Base-by-base conservation (phyloP, 2,329 filamentous ascomycete species). In the Cladophialophora exuberans region DNA sequence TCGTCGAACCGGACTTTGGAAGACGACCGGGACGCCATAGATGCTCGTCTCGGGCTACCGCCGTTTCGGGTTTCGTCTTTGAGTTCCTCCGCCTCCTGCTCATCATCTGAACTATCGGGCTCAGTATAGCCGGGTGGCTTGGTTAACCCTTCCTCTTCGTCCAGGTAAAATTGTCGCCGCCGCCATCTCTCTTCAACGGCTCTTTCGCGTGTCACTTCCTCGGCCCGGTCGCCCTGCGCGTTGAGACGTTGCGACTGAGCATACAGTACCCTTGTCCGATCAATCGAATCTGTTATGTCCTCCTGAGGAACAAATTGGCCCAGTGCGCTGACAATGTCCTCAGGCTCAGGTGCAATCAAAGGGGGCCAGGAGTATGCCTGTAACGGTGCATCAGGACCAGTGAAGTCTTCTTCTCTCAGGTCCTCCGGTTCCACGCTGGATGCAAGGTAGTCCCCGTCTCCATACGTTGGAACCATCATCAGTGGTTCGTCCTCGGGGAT, bases 1-100 rank as follows among this genome's bases (percentile, higher is more conserved):
- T 91, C 87, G 42, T 85, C 85, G 65, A 91, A 92, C 22, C 87
- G 83, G 17, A 90, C 87, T 67, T 89, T 90, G 25, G 89, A 92
- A 11, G 87, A 91, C 1, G 89, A 90, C 18, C 87, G 80, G 20
- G 88, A 90, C 38, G 81, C 77, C 53, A 81, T 71, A 52, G 78
- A 82, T 18, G 69, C 71, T 2, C 72, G 71, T 49, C 59, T 46
- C 13, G 63, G 57, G 31, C 58, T 60, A n/a, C 43, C 44, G 9
- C 31, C 45, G 13, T 35, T 48, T 3, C 38, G 51, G 7, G 6
- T n/a, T 23, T 31, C 31, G 23, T 57, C 47, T 20, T 62, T 56
- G 18, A 26, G 17, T n/a, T 23, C 10, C 15, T 50, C 35, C 15
- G 54, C 43, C 30, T 65, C 66, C n/a, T 69, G 67, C 76, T 67